A percentile compares a stretch with the other conserved stretches of the same genome.
Evolutionary conservation across 495 filamentous ascomycete species (phyloP).

Genomic region (Halenospora varia): DNA sequence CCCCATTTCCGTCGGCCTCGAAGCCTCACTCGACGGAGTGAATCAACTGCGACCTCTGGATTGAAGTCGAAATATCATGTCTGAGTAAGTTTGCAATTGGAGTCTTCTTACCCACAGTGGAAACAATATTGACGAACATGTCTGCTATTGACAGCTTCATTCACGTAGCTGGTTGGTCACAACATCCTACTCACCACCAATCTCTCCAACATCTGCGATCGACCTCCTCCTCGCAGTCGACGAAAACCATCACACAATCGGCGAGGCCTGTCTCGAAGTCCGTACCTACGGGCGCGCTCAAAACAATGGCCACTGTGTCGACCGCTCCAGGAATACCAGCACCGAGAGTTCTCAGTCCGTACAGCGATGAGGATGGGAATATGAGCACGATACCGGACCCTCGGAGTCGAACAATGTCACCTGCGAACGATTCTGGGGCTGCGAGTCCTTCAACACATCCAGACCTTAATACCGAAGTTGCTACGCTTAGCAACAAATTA

Average conservation of each 20-base stretch:
- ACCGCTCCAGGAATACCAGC: constrained; percentile 18
- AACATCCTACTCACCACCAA: constrained; percentile 34
- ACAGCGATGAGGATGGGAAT: constrained; percentile 22
- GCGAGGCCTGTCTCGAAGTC: constrained; percentile 22
- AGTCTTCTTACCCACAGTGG: not conserved
- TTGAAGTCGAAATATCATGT: constrained; percentile 6
- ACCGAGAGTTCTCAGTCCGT: constrained; percentile 1
- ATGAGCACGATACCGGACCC: constrained; percentile 28
- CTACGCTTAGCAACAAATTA: constrained; percentile 87
- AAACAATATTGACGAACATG: not conserved
- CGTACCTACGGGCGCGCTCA: constrained; percentile 18
- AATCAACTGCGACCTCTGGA: not conserved
- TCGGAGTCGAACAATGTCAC: constrained; percentile 24
- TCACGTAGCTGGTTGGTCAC: constrained; percentile 46
- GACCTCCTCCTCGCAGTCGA: constrained; percentile 30
- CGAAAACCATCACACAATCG: constrained; percentile 4
- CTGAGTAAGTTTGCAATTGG: constrained; percentile 9
- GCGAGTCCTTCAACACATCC: constrained; percentile 21
- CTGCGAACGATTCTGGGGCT: constrained; percentile 11
- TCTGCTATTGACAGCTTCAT: constrained; percentile 35
- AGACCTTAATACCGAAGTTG: constrained; percentile 63
- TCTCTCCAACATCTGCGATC: constrained; percentile 46
- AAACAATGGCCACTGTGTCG: constrained; percentile 20
- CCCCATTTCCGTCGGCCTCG: not conserved
- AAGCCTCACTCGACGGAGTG: not conserved